Evolutionary conservation across 176 grass and related monocot genomes (phyloP), one percentile per base, ranked within the genome.

Genomic region (Thalia dealbata): DNA sequence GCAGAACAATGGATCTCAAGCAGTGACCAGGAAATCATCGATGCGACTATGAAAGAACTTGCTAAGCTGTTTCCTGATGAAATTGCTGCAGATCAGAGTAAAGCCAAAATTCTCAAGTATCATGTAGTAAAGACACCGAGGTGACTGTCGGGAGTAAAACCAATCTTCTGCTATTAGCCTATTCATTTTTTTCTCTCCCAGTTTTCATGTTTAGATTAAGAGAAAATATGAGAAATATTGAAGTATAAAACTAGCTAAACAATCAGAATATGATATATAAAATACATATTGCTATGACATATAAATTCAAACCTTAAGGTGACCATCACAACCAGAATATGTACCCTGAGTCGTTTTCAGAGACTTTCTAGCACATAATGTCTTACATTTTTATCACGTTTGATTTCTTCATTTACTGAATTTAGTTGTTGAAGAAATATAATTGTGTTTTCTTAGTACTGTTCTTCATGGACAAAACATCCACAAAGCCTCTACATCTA

Each of bases 41-140:
- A 93, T 73, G 89, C 85, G 22, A 90, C 93, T 48, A 91, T 99
- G 87, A 74, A 91, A 73, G 90, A 99, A 83, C 82, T 99, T 78
- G 82, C 90, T 52, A 93, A 91, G 75, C 67, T 99, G 72, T 99
- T 93, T 88, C 95, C 87, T 61, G 87, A 93, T 70, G 95, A 99
- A 86, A 99, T 99, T 72, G 82, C 90, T 42, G 85, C 87, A 2
- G 87, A 99, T 80, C 90, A 93, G 58, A 91, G 85, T 81, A 93
- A 85, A 91, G 95, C 90, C 52, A 99, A 93, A 70, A 91, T 93
- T 75, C 74, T 86, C 15, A 99, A 99, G 43, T 93, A 99, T 71
- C 90, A 88, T 86, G 81, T 99, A 52, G 75, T 93, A 79, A 93
- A 99, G 75, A 99, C 90, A 75, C 95, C 95, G 44, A 81, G 95